Base-by-base conservation (phyloP, 2,329 filamentous ascomycete species). In the Xylariaceae sp. region DNA sequence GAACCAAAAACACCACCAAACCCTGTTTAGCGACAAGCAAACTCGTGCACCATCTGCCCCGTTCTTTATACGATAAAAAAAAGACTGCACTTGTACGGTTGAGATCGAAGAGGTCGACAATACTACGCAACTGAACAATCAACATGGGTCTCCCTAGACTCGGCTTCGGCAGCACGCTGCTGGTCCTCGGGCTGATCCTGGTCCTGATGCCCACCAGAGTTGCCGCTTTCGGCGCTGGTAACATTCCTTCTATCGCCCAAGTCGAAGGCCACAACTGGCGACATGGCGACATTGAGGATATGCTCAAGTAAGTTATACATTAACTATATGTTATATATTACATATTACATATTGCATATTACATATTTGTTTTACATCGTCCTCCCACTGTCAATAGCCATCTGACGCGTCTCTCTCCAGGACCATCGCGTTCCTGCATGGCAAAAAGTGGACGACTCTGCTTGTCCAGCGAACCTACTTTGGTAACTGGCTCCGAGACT, bases 401-500 rank as follows among this genome's bases (percentile, higher is more conserved):
- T 12, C 53, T 60, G 46, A 60, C 35, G 31, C 39, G 9, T 5
- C 29, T 8, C 39, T 11, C 11, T 6, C 26, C 1, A 61, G 59
- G 71, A 88, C 84, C 4, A 73, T 92, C 61, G 82, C 86, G 32
- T 91, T 89, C 65, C 78, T 92, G 55, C 80, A 86, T 60, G 88
- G 88, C 55, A 89, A 91, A 68, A 92, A 92, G 74, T 94, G 89
- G 89, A 88, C 87, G 1, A 84, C 84, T 11, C 85, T 88, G 76
- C 82, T 88, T 73, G 79, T 92, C 51, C 87, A 87, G 72, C 80
- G 88, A 53, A 85, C 86, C 32, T 92, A 91, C 72, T 92, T 92
- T 74, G 88, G 89, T 55, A 94, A 94, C 71, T 94, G 89, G 88
- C 75, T 92, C 41, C 81, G 89, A 57, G 89, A 92, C 73, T 94